Evolutionary conservation across 2,329 filamentous ascomycete genomes (phyloP).

Genomic region (Botrytis porri): DNA sequence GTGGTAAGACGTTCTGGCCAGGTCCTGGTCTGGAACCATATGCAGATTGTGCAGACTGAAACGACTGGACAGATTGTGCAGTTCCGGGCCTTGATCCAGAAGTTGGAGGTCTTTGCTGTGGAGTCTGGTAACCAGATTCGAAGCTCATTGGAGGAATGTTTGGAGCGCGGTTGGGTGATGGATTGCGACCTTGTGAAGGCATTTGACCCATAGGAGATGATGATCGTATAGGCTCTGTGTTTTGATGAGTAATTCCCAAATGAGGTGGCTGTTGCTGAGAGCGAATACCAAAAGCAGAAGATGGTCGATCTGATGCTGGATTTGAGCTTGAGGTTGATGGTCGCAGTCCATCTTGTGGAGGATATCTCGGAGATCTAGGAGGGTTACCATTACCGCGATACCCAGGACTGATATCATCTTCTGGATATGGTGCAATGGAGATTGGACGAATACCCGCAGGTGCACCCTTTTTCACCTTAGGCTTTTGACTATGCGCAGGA

Average conservation of each 20-base stretch:
- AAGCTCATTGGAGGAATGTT: slow-evolving; percentile 17
- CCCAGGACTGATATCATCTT: slow-evolving; percentile 52
- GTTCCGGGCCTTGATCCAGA: slow-evolving; percentile 16
- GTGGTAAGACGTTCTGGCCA: slow-evolving; percentile 26
- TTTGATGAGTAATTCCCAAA: slow-evolving; percentile 20
- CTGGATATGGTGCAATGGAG: slow-evolving; percentile 63
- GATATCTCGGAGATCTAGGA: slow-evolving; percentile 36
- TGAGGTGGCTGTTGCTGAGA: slow-evolving; percentile 34
- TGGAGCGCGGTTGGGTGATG: slow-evolving; percentile 9
- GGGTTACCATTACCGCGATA: not conserved
- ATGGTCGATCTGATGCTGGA: slow-evolving; percentile 40
- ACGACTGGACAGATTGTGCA: not conserved
- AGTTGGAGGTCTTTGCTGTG: slow-evolving; percentile 19
- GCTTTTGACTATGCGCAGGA: slow-evolving; percentile 23
- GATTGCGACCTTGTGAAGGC: slow-evolving; percentile 40
- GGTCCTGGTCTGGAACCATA: slow-evolving; percentile 11
- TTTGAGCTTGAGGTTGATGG: slow-evolving; percentile 42
- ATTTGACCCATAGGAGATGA: slow-evolving; percentile 49
- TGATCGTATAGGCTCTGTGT: slow-evolving; percentile 38
- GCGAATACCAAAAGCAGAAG: slow-evolving; percentile 51
- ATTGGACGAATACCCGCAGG: slow-evolving; percentile 26
- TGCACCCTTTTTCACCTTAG: slow-evolving; percentile 15
- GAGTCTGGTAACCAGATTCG: slow-evolving; percentile 20
- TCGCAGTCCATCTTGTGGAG: slow-evolving; percentile 40
- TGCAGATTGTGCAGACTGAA: slow-evolving; percentile 13